Evolutionary conservation across 2,329 filamentous ascomycete species (phyloP).

Genomic region (Sclerotinia trifoliorum): DNA sequence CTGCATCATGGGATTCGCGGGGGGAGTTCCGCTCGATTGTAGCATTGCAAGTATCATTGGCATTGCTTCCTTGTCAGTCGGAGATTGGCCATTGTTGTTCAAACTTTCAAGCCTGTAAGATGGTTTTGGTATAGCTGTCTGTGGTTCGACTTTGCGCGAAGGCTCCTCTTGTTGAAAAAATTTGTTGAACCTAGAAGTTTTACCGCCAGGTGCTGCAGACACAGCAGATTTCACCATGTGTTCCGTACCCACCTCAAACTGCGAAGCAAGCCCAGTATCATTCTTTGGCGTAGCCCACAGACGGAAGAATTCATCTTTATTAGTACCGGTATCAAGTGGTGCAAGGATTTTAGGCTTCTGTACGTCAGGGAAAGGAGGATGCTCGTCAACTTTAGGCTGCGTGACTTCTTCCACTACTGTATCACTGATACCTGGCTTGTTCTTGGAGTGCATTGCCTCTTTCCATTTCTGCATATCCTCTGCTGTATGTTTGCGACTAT

Average conservation of each 20-base stretch:
- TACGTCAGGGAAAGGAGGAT: constrained; percentile 38
- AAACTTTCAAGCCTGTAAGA: constrained; percentile 31
- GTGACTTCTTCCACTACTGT: constrained; percentile 41
- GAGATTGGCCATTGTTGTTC: constrained; percentile 34
- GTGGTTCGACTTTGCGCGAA: constrained; percentile 50
- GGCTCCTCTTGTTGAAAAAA: constrained; percentile 64
- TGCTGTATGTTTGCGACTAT: constrained; percentile 60
- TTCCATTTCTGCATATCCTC: constrained; percentile 96
- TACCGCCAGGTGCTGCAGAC: constrained; percentile 54
- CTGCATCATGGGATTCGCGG: constrained; percentile 41
- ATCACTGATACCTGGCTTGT: constrained; percentile 33
- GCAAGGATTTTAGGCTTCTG: constrained; percentile 58
- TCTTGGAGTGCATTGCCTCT: constrained; percentile 64
- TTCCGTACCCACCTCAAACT: constrained; percentile 45
- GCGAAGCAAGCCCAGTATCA: constrained; percentile 45
- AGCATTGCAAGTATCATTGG: constrained; percentile 80
- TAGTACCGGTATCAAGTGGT: constrained; percentile 57
- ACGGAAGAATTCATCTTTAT: constrained; percentile 72
- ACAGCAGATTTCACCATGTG: constrained; percentile 43
- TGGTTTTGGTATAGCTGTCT: constrained; percentile 44
- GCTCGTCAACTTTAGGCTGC: constrained; percentile 41
- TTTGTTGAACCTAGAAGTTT: constrained; percentile 82
- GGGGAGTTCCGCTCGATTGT: constrained; percentile 51
- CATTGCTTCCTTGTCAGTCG: constrained; percentile 81
- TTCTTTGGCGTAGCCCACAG: constrained; percentile 51